A percentile compares a stretch with the other conserved stretches of the same genome.
Evolutionary conservation across 2,329 filamentous ascomycete genomes (phyloP).

Genomic region (Fusarium pseudocircinatum): DNA sequence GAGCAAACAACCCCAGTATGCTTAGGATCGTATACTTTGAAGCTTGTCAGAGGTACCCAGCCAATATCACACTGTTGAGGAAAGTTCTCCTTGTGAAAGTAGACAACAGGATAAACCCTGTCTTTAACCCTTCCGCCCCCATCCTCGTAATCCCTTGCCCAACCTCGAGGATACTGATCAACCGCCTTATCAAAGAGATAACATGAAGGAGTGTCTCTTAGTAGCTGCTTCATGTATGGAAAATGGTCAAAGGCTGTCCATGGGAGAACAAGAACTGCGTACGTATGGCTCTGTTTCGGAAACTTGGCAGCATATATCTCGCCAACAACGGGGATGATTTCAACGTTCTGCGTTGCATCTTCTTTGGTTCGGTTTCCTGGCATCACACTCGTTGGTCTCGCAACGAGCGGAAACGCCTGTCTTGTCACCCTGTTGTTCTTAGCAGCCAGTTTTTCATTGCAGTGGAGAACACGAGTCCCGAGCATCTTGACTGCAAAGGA

Average conservation of each 20-base stretch:
- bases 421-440: not conserved
- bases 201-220: accelerated
- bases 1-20: accelerated
- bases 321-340: not conserved
- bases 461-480: accelerated
- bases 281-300: accelerated
- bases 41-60: not conserved
- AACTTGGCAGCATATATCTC: not conserved
- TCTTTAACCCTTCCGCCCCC: accelerated
- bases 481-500: not conserved
- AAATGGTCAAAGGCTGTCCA: not conserved
- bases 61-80: accelerated
- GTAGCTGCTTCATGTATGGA: not conserved
- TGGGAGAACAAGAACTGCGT: not conserved
- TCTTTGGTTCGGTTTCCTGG: not conserved
- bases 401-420: accelerated
- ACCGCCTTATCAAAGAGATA: not conserved
- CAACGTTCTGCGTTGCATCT: accelerated
- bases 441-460: accelerated
- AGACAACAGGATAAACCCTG: not conserved
- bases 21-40: not conserved
- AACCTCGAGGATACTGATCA: not conserved
- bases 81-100: not conserved
- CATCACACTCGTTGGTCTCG: accelerated
- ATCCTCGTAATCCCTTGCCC: accelerated